Percentiles rank a stretch among this genome's conserved stretches.
phyloP scores from a whole-genome alignment of 2,329 filamentous ascomycete species.

The Cladophialophora bantiana region DNA sequence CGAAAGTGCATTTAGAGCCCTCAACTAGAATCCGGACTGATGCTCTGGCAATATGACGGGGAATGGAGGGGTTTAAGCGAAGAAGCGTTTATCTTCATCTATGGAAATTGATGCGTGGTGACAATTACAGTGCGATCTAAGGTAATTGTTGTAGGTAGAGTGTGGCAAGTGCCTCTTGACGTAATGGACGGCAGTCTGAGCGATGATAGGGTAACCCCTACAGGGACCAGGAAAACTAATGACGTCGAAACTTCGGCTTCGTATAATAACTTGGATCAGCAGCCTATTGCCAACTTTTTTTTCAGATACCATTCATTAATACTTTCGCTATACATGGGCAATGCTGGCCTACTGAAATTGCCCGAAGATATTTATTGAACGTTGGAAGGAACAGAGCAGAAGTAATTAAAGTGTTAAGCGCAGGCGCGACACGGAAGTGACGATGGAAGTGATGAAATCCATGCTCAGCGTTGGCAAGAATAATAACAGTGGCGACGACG shows the following conservation, averaged over 20 bases:
- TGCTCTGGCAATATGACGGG: background rate
- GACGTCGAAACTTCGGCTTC: background rate
- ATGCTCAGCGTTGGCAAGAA: constrained; percentile 11
- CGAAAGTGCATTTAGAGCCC: no score
- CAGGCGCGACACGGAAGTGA: background rate
- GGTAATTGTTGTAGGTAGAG: no score
- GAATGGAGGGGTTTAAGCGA: background rate
- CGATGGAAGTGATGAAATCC: constrained; percentile 16
- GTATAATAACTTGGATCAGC: background rate
- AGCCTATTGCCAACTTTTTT: background rate
- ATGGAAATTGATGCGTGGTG: background rate
- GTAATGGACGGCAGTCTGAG: background rate
- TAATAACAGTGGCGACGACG: constrained; percentile 2
- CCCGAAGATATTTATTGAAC: background rate
- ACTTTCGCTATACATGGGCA: background rate
- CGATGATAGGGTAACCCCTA: background rate
- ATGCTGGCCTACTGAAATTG: background rate
- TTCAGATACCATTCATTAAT: background rate
- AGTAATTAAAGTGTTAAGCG: background rate
- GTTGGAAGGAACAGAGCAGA: background rate
- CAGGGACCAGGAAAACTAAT: background rate
- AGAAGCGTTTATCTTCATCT: background rate
- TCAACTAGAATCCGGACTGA: background rate
- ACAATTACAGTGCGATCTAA: background rate
- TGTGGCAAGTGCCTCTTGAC: background rate